Percentiles rank a stretch among this genome's conserved stretches.
Conservation (phyloP, 768 basidiomycete species). For the Termitomyces titanicus region DNA sequence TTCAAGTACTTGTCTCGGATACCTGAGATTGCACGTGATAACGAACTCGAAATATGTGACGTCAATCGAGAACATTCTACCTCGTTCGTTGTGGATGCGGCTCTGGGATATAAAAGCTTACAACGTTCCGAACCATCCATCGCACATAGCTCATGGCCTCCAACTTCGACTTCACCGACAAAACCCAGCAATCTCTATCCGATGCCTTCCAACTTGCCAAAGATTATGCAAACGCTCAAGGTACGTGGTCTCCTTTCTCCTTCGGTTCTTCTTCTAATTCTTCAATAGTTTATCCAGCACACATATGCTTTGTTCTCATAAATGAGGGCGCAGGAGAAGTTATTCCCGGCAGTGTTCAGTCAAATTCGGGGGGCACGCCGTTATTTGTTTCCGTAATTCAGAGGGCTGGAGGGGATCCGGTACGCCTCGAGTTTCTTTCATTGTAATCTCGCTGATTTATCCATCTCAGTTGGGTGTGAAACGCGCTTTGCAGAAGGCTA, state of each 20-base stretch:
- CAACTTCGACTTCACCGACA: constrained; percentile 84
- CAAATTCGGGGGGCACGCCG: constrained; percentile 34
- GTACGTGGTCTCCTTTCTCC: constrained; percentile 31
- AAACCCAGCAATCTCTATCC: constrained; percentile 64
- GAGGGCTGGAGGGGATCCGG: constrained; percentile 82
- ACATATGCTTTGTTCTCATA: constrained; percentile 78
- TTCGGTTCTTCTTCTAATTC: constrained; percentile 8
- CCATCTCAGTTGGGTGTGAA: constrained; percentile 48
- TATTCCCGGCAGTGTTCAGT: constrained; percentile 28
- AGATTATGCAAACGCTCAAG: constrained; percentile 80
- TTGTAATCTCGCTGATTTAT: neutral
- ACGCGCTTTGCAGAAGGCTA: constrained; percentile 68
- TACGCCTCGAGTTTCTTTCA: constrained; percentile 32
- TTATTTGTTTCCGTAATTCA: constrained; percentile 78
- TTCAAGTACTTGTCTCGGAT: neutral
- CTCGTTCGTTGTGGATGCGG: neutral
- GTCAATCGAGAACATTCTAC: constrained; percentile 11
- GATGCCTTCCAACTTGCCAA: constrained; percentile 78
- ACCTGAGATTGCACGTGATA: neutral
- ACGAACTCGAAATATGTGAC: neutral
- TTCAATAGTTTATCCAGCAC: constrained; percentile 69
- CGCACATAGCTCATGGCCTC: constrained; percentile 36
- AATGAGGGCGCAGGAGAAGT: constrained; percentile 52
- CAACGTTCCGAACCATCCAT: constrained; percentile 2
- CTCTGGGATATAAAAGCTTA: constrained; percentile 1